These are phyloP conservation scores for Microsporum audouinii DNA, from an alignment of 2,329 filamentous ascomycete species.

Conservation along the genomic window DNA sequence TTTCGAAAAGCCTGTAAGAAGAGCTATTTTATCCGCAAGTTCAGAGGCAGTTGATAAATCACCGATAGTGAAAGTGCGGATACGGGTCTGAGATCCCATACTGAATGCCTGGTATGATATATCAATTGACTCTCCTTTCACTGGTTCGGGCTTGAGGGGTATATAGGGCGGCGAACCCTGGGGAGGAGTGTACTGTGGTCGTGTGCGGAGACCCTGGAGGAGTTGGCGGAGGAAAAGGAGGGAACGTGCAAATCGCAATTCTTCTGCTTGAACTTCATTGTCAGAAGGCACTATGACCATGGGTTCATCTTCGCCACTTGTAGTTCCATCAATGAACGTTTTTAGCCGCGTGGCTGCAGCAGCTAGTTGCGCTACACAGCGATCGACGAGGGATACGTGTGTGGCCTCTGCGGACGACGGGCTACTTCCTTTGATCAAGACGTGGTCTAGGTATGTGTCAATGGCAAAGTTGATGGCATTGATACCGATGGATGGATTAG, in stretches of 20 bases:
- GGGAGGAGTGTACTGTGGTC: conserved; percentile 49
- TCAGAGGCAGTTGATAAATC: conserved; percentile 59
- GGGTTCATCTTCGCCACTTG: conserved; percentile 40
- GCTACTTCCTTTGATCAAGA: conserved; percentile 32
- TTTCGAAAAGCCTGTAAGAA: conserved; percentile 63
- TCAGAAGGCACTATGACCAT: conserved; percentile 44
- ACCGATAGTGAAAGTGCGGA: conserved; percentile 55
- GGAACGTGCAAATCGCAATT: conserved; percentile 56
- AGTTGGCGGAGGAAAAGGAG: conserved; percentile 58
- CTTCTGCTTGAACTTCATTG: conserved; percentile 42
- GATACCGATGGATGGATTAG: conserved; percentile 53
- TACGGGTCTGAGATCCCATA: conserved; percentile 46
- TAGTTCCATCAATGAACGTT: conserved; percentile 33
- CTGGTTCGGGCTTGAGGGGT: conserved; percentile 39
- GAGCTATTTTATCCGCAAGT: conserved; percentile 54
- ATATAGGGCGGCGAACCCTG: conserved; percentile 51
- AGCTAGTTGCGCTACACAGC: conserved; percentile 61
- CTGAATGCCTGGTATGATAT: conserved; percentile 67
- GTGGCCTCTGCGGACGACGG: conserved; percentile 42
- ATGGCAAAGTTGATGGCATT: conserved; percentile 61
- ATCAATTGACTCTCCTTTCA: conserved; percentile 53
- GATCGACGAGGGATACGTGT: conserved; percentile 60
- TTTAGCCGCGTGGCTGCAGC: conserved; percentile 50
- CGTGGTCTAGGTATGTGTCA: conserved; percentile 55
- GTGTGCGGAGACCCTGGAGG: conserved; percentile 42